Base-by-base conservation (phyloP, 192 early-diverging fungal genomes). In the Coemansia sp. region DNA sequence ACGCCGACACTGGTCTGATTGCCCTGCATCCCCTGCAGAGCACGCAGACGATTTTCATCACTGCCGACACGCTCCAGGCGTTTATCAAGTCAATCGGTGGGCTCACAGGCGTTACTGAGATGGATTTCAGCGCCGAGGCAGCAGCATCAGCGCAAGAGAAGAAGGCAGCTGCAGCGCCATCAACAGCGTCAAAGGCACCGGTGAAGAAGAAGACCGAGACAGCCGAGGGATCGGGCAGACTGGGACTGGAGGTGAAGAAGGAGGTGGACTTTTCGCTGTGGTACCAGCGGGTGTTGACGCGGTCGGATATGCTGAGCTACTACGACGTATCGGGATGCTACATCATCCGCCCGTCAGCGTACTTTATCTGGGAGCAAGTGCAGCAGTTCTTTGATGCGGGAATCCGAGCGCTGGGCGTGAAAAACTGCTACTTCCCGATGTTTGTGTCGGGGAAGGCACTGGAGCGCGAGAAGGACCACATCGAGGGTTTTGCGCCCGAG, bases 401-500 rank as follows among this genome's bases (percentile, higher is more conserved):
- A 15, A 98, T 99, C 72, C 89, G 89, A 61, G 86, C 95, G 54
- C 74, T 93, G 69, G 96, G 96, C 50, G 94, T 99, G 22, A 93
- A 95, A 63, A 93, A 98, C 79, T 89, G 90, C 71, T 99, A 97
- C 82, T 99, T 99, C 87, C 97, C 97, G 54, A 99, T 99, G 96
- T 99, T 99, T 81, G 94, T 99, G 14, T 89, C 94, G 17, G 81
- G 83, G 61, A 79, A 85, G 62, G 88, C 88, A 44, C 84, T 99
- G 65, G 89, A 99, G 65, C 85, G 85, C 61, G 97, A 99, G 74
- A 99, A 99, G 88, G 95, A 97, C 62, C 97, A 99, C 81, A 88
- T 99, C 57, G 97, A 99, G 68, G 97, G 97, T 23, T 99, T 99
- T 79, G 93, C 96, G 44, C 95, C 97, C 29, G 97, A 99, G 76